phyloP scores from a whole-genome alignment of 768 basidiomycete species.

The Podaxis pistillaris region DNA sequence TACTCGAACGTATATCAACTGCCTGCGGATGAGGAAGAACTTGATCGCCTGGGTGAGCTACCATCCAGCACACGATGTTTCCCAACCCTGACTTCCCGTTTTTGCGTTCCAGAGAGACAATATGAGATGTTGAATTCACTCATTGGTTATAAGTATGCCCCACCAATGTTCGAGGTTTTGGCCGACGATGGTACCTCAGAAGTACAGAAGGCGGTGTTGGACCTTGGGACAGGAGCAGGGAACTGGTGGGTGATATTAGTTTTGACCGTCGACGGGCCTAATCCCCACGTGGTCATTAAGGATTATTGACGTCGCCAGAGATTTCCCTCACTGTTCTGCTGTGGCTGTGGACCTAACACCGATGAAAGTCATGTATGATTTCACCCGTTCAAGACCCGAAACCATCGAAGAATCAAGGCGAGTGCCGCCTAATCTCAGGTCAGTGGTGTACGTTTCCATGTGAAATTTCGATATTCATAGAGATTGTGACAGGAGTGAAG shows the following conservation, averaged over 20 bases:
- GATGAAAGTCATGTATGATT: slow-evolving; percentile 66
- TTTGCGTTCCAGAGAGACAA: slow-evolving; percentile 53
- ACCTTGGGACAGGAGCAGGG: slow-evolving; percentile 80
- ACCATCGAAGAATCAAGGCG: slow-evolving; percentile 8
- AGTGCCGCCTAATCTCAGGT: slow-evolving; percentile 14
- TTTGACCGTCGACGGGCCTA: background rate
- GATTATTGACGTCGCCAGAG: slow-evolving; percentile 73
- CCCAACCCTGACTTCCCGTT: background rate
- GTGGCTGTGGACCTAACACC: slow-evolving; percentile 82
- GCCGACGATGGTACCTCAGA: slow-evolving; percentile 50
- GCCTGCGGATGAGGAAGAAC: slow-evolving; percentile 78
- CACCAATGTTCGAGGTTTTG: slow-evolving; percentile 56
- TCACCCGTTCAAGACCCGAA: slow-evolving; percentile 4
- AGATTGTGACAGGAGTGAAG: slow-evolving; percentile 57
- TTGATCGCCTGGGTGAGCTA: slow-evolving; percentile 61
- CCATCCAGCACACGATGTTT: background rate
- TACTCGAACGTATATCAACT: slow-evolving; percentile 78
- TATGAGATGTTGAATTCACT: slow-evolving; percentile 61
- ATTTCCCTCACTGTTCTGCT: slow-evolving; percentile 65
- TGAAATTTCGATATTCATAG: slow-evolving; percentile 4
- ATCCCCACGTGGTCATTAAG: slow-evolving; percentile 32
- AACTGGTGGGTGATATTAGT: slow-evolving; percentile 48
- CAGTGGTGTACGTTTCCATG: slow-evolving; percentile 3
- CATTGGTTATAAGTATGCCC: slow-evolving; percentile 64
- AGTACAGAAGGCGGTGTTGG: slow-evolving; percentile 61